These are phyloP conservation scores for Ceratobasidium sp. DNA, from an alignment of 1,284 basidiomycete species.

Conservation along the genomic window DNA sequence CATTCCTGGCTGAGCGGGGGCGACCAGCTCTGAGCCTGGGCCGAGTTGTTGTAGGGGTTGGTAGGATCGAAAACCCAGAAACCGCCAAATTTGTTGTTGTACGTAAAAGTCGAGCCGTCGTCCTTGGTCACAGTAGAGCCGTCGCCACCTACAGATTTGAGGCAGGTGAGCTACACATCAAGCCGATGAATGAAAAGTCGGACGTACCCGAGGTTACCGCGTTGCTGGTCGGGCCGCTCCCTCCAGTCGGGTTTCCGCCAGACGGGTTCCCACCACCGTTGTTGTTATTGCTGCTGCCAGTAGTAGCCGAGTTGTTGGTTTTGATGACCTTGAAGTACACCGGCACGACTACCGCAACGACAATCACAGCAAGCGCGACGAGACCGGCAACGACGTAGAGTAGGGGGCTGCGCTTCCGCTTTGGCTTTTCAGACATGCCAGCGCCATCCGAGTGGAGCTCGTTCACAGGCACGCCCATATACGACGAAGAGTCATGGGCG, in stretches of 20 bases:
- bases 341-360: constrained; percentile 50
- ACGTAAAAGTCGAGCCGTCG: constrained; percentile 62
- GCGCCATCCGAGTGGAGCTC: constrained; percentile 6
- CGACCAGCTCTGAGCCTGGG: constrained; percentile 79
- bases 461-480: constrained; percentile 25
- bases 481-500: constrained; percentile 23
- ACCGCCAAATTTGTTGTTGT: constrained; percentile 64
- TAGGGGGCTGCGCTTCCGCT: constrained; percentile 21
- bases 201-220: constrained; percentile 40
- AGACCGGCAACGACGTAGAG: constrained; percentile 30
- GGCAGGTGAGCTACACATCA: constrained; percentile 57
- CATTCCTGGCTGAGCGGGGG: constrained; percentile 79
- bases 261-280: constrained; percentile 16
- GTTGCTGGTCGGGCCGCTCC: constrained; percentile 15
- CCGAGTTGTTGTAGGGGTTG: constrained; percentile 80
- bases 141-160: constrained; percentile 62
- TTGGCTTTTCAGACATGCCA: constrained; percentile 5
- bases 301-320: constrained; percentile 26
- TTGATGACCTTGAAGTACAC: constrained; percentile 51
- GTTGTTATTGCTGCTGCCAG: constrained; percentile 46
- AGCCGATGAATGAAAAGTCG: not conserved
- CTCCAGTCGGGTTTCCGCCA: constrained; percentile 26
- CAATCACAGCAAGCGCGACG: constrained; percentile 40
- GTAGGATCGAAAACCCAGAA: constrained; percentile 70
- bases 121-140: constrained; percentile 60